Conservation (phyloP, 495 filamentous ascomycete genomes). For the Saxispiralis lemnorum region DNA sequence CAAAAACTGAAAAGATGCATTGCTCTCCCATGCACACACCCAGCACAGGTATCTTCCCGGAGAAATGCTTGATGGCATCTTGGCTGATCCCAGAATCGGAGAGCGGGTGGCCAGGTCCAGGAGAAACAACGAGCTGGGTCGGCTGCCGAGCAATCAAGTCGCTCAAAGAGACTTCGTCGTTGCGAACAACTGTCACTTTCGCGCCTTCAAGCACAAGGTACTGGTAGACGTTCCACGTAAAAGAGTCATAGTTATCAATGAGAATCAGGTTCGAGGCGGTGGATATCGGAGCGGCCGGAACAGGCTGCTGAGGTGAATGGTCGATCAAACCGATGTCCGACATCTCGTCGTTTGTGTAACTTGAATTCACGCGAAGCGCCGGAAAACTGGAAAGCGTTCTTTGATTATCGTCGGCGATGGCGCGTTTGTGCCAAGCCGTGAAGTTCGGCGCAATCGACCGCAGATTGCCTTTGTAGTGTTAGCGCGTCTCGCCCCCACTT, state of each 20-base stretch:
- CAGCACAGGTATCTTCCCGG: slow-evolving; percentile 90
- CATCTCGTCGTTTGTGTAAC: background rate
- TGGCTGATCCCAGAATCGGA: slow-evolving; percentile 84
- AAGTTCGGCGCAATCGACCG: too few relatives aligned
- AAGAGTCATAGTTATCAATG: slow-evolving; percentile 98
- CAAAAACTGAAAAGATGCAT: slow-evolving; percentile 84
- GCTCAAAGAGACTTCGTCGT: slow-evolving; percentile 74
- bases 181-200: slow-evolving; percentile 68
- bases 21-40: slow-evolving; percentile 99
- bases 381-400: too few relatives aligned
- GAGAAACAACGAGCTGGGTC: slow-evolving; percentile 86
- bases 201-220: slow-evolving; percentile 91
- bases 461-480: too few relatives aligned
- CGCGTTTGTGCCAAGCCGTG: too few relatives aligned
- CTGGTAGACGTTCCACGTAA: slow-evolving; percentile 98
- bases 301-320: slow-evolving; percentile 69
- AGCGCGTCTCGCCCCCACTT: too few relatives aligned
- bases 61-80: slow-evolving; percentile 76
- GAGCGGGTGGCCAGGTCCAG: slow-evolving; percentile 79
- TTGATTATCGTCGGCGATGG: too few relatives aligned
- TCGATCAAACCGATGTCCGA: slow-evolving; percentile 43
- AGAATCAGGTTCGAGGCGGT: slow-evolving; percentile 80
- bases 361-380: too few relatives aligned
- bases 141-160: slow-evolving; percentile 67
- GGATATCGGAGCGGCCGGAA: slow-evolving; percentile 44